Conservation (phyloP, 176 grass and related monocot species). For the Oryza brachyantha region DNA sequence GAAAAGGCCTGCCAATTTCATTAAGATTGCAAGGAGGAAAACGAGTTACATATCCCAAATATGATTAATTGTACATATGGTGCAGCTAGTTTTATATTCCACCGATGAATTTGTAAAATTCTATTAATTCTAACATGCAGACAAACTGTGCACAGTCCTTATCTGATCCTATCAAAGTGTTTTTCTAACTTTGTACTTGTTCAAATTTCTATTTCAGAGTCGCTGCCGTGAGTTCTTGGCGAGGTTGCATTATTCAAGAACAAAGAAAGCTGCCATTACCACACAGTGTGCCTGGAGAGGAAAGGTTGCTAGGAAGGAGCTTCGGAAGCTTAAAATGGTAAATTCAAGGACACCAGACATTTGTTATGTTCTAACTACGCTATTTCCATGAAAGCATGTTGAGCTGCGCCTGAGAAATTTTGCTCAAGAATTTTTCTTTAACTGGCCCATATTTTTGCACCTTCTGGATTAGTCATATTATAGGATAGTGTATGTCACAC, state of each 20-base stretch:
- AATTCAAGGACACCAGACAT: not conserved
- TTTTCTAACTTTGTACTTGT: slow-evolving; percentile 17
- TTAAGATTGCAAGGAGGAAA: no score
- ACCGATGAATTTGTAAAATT: slow-evolving; percentile 12
- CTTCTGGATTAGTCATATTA: not conserved
- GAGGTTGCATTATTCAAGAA: slow-evolving; percentile 71
- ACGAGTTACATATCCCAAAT: no score
- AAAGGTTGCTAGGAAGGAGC: slow-evolving; percentile 86
- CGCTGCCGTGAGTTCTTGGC: slow-evolving; percentile 77
- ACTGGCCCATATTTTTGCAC: not conserved
- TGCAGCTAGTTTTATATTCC: not conserved
- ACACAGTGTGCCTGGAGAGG: slow-evolving; percentile 98
- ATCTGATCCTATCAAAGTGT: slow-evolving; percentile 14
- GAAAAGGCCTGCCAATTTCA: no score
- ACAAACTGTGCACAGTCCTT: not conserved
- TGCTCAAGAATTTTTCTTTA: not conserved
- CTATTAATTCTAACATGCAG: not conserved
- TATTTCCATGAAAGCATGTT: slow-evolving; percentile 16
- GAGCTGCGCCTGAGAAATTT: not conserved
- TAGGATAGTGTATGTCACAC: not conserved
- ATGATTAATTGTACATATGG: not conserved
- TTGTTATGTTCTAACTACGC: slow-evolving; percentile 19
- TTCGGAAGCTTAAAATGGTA: slow-evolving; percentile 93
- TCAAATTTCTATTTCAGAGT: slow-evolving; percentile 60
- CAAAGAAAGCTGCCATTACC: slow-evolving; percentile 79